Conservation (phyloP, 257 asterid species). For the Rauvolfia tetraphylla region DNA sequence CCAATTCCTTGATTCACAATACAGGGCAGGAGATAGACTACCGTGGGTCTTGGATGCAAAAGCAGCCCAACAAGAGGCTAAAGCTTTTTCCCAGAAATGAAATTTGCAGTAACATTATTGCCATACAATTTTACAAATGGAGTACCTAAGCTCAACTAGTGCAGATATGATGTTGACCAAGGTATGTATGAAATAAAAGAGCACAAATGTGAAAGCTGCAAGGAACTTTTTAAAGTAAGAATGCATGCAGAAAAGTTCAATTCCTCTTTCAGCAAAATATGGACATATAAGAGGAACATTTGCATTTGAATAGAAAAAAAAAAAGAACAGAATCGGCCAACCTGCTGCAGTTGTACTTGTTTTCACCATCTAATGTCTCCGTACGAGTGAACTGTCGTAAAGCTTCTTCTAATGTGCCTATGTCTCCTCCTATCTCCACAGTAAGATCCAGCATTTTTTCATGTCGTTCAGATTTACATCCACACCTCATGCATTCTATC, state of each 20-base stretch:
- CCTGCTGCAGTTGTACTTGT: conserved; percentile 81
- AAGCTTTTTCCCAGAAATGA: not conserved
- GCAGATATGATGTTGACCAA: not conserved
- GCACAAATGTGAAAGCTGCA: not conserved
- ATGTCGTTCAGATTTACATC: conserved; percentile 58
- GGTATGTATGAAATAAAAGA: not conserved
- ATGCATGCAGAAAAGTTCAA: not conserved
- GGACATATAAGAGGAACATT: not conserved
- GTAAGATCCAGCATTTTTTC: conserved; percentile 90
- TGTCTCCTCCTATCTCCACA: conserved; percentile 81
- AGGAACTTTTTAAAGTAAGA: not conserved
- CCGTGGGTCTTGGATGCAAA: not conserved
- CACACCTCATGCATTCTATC: conserved; percentile 82
- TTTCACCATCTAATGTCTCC: conserved; percentile 82
- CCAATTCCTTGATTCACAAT: not conserved
- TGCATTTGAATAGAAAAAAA: not conserved
- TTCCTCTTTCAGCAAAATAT: not conserved
- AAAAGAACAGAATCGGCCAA: conserved; percentile 18
- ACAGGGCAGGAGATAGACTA: not conserved
- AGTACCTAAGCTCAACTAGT: not conserved
- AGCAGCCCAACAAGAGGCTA: not conserved
- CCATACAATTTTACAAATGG: not conserved
- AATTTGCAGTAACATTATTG: not conserved
- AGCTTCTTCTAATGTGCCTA: conserved; percentile 72
- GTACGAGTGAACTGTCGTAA: conserved; percentile 61